Conservation (phyloP, 2,329 filamentous ascomycete genomes). For the Talaromyces funiculosus region DNA sequence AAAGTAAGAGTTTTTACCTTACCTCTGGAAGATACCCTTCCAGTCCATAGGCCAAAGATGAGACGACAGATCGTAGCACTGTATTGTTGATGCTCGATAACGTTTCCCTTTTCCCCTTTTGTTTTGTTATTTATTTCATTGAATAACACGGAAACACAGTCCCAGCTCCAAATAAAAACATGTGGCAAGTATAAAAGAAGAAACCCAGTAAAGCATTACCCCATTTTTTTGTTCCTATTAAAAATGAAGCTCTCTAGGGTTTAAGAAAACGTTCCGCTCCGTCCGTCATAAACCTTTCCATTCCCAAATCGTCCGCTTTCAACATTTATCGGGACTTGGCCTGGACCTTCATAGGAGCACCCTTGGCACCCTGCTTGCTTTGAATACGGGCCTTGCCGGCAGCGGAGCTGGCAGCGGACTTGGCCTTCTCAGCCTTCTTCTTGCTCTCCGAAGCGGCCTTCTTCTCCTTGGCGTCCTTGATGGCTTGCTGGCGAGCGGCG, state of each 20-base stretch:
- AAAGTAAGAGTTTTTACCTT: neutral
- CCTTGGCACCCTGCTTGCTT: slow-evolving; percentile 97
- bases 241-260: slow-evolving; percentile 20
- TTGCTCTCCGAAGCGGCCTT: slow-evolving; percentile 76
- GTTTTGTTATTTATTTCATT: slow-evolving; percentile 12
- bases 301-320: neutral
- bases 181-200: slow-evolving; percentile 9
- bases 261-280: slow-evolving; percentile 17
- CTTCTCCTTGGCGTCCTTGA: slow-evolving; percentile 99
- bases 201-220: slow-evolving; percentile 7
- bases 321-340: slow-evolving; percentile 73
- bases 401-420: slow-evolving; percentile 67
- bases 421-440: slow-evolving; percentile 99
- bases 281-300: slow-evolving; percentile 11
- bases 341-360: slow-evolving; percentile 76
- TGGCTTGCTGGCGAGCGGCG: slow-evolving; percentile 81
- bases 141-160: slow-evolving; percentile 13
- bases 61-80: slow-evolving; percentile 1
- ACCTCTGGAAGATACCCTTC: neutral
- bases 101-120: slow-evolving; percentile 3
- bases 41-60: neutral
- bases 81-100: slow-evolving; percentile 3
- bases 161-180: slow-evolving; percentile 15
- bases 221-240: slow-evolving; percentile 7
- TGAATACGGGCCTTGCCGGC: slow-evolving; percentile 77